phyloP scores from a whole-genome alignment of 2,329 filamentous ascomycete species.

The Phoma sp. region DNA sequence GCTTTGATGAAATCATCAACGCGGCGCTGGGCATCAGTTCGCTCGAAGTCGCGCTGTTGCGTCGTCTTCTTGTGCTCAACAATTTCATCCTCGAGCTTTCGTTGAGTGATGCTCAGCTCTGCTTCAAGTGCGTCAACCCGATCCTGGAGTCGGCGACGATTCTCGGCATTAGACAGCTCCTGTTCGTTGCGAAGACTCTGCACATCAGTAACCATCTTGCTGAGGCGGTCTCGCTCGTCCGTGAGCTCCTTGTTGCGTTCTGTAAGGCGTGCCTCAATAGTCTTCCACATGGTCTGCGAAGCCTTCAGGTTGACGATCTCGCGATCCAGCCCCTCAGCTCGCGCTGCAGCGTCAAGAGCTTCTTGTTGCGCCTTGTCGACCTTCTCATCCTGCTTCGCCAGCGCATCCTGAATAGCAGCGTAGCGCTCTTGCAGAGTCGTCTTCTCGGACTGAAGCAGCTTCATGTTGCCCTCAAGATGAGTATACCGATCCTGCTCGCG shows the following conservation, averaged over 20 bases:
- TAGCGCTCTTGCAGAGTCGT: slow-evolving; percentile 83
- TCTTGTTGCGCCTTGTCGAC: slow-evolving; percentile 94
- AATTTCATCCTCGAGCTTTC: slow-evolving; percentile 80
- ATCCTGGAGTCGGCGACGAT: slow-evolving; percentile 76
- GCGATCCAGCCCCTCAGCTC: slow-evolving; percentile 85
- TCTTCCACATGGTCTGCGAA: slow-evolving; percentile 93
- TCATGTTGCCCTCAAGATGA: slow-evolving; percentile 88
- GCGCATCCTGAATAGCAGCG: slow-evolving; percentile 76
- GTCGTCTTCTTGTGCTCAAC: slow-evolving; percentile 85
- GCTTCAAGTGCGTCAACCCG: slow-evolving; percentile 80
- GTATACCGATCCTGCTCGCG: slow-evolving; percentile 84
- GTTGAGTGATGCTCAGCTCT: slow-evolving; percentile 79
- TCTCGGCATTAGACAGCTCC: slow-evolving; percentile 82
- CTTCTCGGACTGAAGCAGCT: slow-evolving; percentile 83
- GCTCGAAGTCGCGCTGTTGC: slow-evolving; percentile 87
- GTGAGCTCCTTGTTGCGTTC: slow-evolving; percentile 86
- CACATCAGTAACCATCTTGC: slow-evolving; percentile 80
- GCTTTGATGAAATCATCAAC: slow-evolving; percentile 89
- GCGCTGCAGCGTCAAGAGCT: slow-evolving; percentile 80
- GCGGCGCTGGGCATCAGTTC: slow-evolving; percentile 84
- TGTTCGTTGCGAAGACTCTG: slow-evolving; percentile 93
- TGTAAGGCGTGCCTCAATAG: slow-evolving; percentile 84
- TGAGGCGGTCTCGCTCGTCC: slow-evolving; percentile 84
- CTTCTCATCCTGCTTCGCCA: slow-evolving; percentile 86
- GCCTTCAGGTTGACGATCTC: slow-evolving; percentile 93